These are phyloP conservation scores for Xylaria digitata DNA, from an alignment of 2,329 filamentous ascomycete genomes.

Conservation along the genomic window DNA sequence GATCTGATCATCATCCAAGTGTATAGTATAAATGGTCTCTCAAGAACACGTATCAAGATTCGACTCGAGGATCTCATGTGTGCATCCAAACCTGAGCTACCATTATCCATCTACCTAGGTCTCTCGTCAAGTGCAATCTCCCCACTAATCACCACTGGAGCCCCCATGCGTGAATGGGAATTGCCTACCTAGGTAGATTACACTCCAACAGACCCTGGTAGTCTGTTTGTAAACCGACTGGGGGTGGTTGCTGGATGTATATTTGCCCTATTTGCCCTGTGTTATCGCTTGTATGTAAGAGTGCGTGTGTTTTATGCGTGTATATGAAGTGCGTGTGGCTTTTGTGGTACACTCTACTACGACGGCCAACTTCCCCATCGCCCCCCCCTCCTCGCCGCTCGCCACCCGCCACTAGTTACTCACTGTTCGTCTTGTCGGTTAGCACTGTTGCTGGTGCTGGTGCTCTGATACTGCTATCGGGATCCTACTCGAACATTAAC, in stretches of 20 bases:
- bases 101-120: not conserved
- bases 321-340: slow-evolving; percentile 16
- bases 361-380: slow-evolving; percentile 6
- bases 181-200: not conserved
- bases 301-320: slow-evolving; percentile 23
- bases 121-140: not conserved
- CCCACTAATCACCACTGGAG: slow-evolving; percentile 15
- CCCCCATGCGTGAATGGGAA: slow-evolving; percentile 20
- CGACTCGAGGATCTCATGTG: slow-evolving; percentile 22
- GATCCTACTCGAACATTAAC: slow-evolving; percentile 23
- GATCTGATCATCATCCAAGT: not conserved
- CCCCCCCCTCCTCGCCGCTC: slow-evolving; percentile 12
- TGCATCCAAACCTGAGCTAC: slow-evolving; percentile 9
- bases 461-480: slow-evolving; percentile 5
- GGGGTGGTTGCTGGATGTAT: not conserved
- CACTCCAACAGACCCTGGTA: slow-evolving; percentile 22
- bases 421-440: slow-evolving; percentile 8
- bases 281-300: slow-evolving; percentile 4
- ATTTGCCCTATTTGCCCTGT: slow-evolving; percentile 18
- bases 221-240: slow-evolving; percentile 13
- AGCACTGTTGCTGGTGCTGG: slow-evolving; percentile 11
- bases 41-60: slow-evolving; percentile 16
- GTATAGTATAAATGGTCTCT: not conserved
- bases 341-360: slow-evolving; percentile 24
- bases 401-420: slow-evolving; percentile 3